phyloP scores from a whole-genome alignment of 345 rosid genomes.

The Melastoma malabathricum region DNA sequence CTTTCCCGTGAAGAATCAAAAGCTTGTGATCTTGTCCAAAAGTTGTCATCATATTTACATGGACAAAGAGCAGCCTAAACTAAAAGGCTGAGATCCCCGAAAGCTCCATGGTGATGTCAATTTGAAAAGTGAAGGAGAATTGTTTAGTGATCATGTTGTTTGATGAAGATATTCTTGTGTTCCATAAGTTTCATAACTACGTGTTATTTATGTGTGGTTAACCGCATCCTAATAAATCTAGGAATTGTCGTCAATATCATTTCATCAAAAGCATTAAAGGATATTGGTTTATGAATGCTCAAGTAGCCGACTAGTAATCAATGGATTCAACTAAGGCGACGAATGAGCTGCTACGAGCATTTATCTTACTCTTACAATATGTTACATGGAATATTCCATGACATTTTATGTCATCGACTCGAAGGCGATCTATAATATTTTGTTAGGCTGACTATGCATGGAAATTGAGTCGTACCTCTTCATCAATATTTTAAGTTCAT shows the following conservation, averaged over 20 bases:
- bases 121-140: too few species aligned
- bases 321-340: neutral
- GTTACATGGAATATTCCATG: neutral
- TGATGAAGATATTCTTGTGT: neutral
- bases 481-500: slow-evolving; percentile 5
- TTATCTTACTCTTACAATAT: neutral
- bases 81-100: too few species aligned
- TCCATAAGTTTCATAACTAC: neutral
- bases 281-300: neutral
- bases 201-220: neutral
- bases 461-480: slow-evolving; percentile 1
- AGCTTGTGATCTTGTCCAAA: too few species aligned
- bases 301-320: neutral
- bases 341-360: neutral
- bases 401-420: neutral
- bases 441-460: neutral
- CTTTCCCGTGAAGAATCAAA: too few species aligned
- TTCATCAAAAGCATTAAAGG: neutral
- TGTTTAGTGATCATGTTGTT: neutral
- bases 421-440: neutral
- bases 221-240: neutral
- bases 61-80: too few species aligned
- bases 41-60: too few species aligned
- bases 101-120: too few species aligned
- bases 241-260: neutral